A percentile compares a stretch with the other conserved stretches of the same genome.
Conservation (phyloP, 495 filamentous ascomycete species). For the Xylaria nigripes region DNA sequence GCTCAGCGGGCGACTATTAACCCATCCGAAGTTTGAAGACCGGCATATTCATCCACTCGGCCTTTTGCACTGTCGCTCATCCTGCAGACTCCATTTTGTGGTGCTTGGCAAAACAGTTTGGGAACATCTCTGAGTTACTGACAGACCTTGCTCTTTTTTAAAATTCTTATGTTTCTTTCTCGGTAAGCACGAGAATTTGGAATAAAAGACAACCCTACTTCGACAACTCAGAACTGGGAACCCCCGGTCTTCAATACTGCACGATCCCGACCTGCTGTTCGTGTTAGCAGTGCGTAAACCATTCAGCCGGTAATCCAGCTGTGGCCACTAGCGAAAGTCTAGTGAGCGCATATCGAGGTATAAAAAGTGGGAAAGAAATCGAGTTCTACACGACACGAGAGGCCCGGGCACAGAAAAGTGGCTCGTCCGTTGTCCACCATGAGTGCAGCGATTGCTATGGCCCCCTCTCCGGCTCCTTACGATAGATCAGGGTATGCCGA, state of each 20-base stretch:
- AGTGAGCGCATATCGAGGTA: neutral
- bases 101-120: neutral
- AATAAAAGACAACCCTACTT: neutral
- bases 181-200: neutral
- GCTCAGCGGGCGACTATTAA: conserved; percentile 3
- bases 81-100: neutral
- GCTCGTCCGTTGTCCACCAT: conserved; percentile 32
- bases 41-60: neutral
- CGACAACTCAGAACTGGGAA: neutral
- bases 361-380: neutral
- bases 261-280: conserved; percentile 4
- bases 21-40: conserved; percentile 1
- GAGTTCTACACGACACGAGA: neutral
- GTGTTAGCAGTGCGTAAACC: conserved; percentile 8
- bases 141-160: neutral
- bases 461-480: conserved; percentile 51
- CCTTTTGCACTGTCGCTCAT: neutral
- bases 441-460: conserved; percentile 54
- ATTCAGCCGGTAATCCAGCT: conserved; percentile 11
- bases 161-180: neutral
- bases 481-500: conserved; percentile 45
- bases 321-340: neutral
- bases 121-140: neutral
- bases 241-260: conserved; percentile 1
- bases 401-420: conserved; percentile 2